A percentile compares a stretch with the other conserved stretches of the same genome.
Evolutionary conservation across 2,329 filamentous ascomycete species (phyloP).

Genomic region (Talaromyces piceae): DNA sequence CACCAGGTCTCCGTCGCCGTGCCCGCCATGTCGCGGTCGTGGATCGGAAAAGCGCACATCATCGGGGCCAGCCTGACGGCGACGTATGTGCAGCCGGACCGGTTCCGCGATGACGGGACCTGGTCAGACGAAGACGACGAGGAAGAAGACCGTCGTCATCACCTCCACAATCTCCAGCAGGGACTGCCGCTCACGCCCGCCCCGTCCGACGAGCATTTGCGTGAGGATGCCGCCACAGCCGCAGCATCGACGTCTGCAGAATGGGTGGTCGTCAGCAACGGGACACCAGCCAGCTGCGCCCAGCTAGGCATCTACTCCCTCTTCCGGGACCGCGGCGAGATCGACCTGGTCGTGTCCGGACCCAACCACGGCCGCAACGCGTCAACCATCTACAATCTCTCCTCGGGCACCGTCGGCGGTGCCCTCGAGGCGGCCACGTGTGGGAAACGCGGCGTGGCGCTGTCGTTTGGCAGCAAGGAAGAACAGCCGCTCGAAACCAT

Average conservation of each 20-base stretch:
- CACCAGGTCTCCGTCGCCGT: constrained; percentile 82
- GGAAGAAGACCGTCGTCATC: background rate
- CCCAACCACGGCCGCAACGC: constrained; percentile 76
- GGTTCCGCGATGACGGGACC: constrained; percentile 47
- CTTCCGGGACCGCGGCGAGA: constrained; percentile 57
- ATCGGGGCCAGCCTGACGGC: constrained; percentile 78
- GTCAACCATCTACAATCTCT: constrained; percentile 68
- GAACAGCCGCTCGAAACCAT: constrained; percentile 73
- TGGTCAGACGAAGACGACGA: constrained; percentile 32
- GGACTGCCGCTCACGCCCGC: constrained; percentile 5
- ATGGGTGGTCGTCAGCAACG: constrained; percentile 65
- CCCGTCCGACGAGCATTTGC: constrained; percentile 6
- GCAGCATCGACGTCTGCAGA: constrained; percentile 48
- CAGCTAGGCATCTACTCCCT: constrained; percentile 72
- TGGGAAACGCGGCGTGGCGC: constrained; percentile 60
- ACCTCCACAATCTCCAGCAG: background rate
- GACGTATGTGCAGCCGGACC: constrained; percentile 62
- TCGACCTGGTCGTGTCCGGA: constrained; percentile 68
- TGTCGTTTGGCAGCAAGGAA: constrained; percentile 75
- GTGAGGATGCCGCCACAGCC: constrained; percentile 11
- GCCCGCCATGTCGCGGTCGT: constrained; percentile 79
- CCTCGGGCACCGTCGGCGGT: constrained; percentile 67
- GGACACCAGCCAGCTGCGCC: constrained; percentile 67
- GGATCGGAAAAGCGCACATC: constrained; percentile 95
- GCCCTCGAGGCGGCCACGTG: constrained; percentile 68